A percentile compares a stretch with the other conserved stretches of the same genome.
phyloP scores from a whole-genome alignment of 208 protist species.

The Leishmania turanica region DNA sequence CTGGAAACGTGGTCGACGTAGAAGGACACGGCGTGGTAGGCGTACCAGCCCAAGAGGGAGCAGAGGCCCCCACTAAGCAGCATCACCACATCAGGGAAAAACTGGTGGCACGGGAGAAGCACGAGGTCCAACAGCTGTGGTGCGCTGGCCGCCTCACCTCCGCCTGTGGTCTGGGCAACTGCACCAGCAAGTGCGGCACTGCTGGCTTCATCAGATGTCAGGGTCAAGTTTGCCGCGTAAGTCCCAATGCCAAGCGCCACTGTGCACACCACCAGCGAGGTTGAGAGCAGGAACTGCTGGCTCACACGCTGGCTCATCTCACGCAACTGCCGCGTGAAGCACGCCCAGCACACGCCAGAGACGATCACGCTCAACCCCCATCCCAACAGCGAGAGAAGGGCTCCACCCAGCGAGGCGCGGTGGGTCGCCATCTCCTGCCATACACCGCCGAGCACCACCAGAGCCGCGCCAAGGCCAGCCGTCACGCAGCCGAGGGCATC shows the following conservation, averaged over 20 bases:
- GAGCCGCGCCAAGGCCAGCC: constrained; percentile 2
- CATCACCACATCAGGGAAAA: constrained; percentile 24
- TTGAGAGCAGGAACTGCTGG: constrained; percentile 29
- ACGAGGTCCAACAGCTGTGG: too few species aligned
- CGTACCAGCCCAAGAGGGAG: constrained; percentile 23
- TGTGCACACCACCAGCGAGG: constrained; percentile 18
- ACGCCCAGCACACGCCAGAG: constrained; percentile 16
- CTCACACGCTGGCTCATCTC: constrained; percentile 33
- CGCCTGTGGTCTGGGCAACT: neutral
- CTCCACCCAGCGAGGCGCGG: neutral
- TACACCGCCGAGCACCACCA: constrained; percentile 1
- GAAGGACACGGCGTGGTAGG: constrained; percentile 29
- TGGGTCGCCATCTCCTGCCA: neutral
- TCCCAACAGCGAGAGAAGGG: constrained; percentile 3
- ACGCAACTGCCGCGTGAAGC: constrained; percentile 20
- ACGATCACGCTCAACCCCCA: constrained; percentile 10
- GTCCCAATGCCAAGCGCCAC: constrained; percentile 11
- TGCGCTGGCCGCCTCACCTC: neutral
- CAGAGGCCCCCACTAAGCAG: constrained; percentile 17
- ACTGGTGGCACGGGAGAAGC: constrained; percentile 8
- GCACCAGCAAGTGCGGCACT: neutral
- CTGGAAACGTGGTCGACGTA: constrained; percentile 29
- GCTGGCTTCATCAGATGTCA: neutral
- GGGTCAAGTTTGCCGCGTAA: neutral
- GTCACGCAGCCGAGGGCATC: constrained; percentile 12